These are phyloP conservation scores for Flaveria brownii DNA, from an alignment of 129 eudicot genomes.

Conservation along the genomic window DNA sequence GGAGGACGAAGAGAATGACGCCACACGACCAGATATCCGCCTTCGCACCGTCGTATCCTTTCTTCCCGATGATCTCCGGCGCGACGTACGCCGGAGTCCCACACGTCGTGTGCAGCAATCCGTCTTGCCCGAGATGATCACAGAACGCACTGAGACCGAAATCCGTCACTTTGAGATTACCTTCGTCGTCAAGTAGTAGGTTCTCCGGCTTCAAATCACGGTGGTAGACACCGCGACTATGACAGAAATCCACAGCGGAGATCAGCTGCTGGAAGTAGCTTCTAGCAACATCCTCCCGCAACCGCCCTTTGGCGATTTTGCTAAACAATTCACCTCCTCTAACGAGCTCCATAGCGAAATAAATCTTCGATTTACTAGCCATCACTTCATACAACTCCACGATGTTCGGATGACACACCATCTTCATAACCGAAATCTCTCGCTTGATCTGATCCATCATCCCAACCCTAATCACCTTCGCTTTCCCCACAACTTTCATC, in stretches of 20 bases:
- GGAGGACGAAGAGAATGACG: constrained; percentile 36
- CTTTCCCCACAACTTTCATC: constrained; percentile 41
- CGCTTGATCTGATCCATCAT: constrained; percentile 47
- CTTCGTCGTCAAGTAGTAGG: constrained; percentile 39
- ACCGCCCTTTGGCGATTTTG: constrained; percentile 36
- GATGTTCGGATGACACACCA: constrained; percentile 41
- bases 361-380: constrained; percentile 48
- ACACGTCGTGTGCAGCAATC: constrained; percentile 41
- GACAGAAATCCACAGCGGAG: constrained; percentile 43
- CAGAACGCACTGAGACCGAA: constrained; percentile 42
- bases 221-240: constrained; percentile 44
- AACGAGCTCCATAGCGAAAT: constrained; percentile 47
- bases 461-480: constrained; percentile 41
- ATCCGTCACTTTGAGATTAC: constrained; percentile 44
- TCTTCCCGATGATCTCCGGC: constrained; percentile 41
- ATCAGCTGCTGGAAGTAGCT: constrained; percentile 45
- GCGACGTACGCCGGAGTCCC: constrained; percentile 49
- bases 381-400: constrained; percentile 42
- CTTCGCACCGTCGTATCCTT: constrained; percentile 45
- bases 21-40: constrained; percentile 49
- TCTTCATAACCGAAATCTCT: constrained; percentile 45
- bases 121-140: constrained; percentile 44
- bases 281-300: constrained; percentile 40
- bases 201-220: constrained; percentile 47
- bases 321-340: constrained; percentile 42